These are phyloP conservation scores for Austropuccinia psidii DNA, from an alignment of 1,284 basidiomycete genomes.

Conservation along the genomic window DNA sequence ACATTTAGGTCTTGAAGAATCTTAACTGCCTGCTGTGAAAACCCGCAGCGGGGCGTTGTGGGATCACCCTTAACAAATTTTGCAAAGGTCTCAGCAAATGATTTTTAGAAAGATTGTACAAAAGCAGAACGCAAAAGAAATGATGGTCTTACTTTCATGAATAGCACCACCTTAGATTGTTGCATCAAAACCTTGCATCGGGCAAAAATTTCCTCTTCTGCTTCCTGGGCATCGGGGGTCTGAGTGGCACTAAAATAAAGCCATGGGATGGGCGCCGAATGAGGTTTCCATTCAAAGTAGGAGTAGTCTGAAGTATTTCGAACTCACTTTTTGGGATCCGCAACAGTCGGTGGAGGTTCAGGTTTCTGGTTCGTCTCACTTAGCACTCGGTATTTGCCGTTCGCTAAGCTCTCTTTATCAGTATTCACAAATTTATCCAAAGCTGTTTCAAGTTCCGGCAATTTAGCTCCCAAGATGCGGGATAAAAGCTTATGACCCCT, in stretches of 20 bases:
- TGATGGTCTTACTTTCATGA: slow-evolving; percentile 94
- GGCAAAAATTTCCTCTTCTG: slow-evolving; percentile 59
- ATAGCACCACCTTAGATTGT: slow-evolving; percentile 65
- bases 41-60: slow-evolving; percentile 55
- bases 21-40: slow-evolving; percentile 63
- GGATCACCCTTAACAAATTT: neutral
- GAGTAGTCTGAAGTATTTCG: neutral
- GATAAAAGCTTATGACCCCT: slow-evolving; percentile 79
- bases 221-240: slow-evolving; percentile 51
- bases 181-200: slow-evolving; percentile 63
- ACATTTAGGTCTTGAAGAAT: slow-evolving; percentile 59
- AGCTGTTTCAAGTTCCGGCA: slow-evolving; percentile 54
- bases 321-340: slow-evolving; percentile 1
- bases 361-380: slow-evolving; percentile 20
- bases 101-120: too few species aligned
- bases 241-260: slow-evolving; percentile 40
- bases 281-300: neutral
- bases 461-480: slow-evolving; percentile 75
- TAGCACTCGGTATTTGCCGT: slow-evolving; percentile 6
- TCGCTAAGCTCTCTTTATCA: neutral
- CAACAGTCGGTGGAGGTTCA: neutral
- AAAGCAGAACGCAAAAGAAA: too few species aligned
- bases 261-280: too few species aligned
- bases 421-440: slow-evolving; percentile 29
- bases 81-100: neutral